Evolutionary conservation across 164 flowering plant species (phyloP).

Genomic region (Cinnamomum chago): DNA sequence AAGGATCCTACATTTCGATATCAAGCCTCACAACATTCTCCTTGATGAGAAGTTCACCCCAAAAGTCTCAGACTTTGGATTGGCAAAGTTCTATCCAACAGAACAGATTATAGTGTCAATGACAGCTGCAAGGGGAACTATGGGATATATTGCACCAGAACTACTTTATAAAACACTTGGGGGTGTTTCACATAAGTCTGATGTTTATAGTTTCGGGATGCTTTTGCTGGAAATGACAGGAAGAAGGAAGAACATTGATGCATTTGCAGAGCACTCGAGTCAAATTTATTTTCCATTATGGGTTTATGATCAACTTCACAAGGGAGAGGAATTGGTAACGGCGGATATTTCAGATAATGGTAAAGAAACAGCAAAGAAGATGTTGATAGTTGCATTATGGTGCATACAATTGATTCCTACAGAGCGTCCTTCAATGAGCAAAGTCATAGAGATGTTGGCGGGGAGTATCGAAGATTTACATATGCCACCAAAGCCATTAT

Average conservation of each 20-base stretch:
- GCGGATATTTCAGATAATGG: neutral
- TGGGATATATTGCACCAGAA: constrained; percentile 14
- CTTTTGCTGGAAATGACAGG: constrained; percentile 4
- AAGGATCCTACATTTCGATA: constrained; percentile 6
- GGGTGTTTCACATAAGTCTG: constrained; percentile 10
- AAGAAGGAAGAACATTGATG: constrained; percentile 1
- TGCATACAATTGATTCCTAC: constrained; percentile 3
- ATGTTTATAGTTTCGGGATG: constrained; percentile 11
- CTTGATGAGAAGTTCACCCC: constrained; percentile 9
- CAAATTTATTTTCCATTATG: constrained; percentile 24
- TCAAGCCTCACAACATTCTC: constrained; percentile 15
- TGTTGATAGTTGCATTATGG: neutral
- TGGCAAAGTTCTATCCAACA: constrained; percentile 4
- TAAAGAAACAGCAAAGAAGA: neutral
- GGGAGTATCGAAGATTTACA: neutral
- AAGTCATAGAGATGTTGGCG: neutral
- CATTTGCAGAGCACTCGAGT: constrained; percentile 9
- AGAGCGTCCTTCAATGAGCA: constrained; percentile 5
- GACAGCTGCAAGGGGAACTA: constrained; percentile 3
- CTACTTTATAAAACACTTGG: constrained; percentile 1
- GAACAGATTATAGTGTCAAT: neutral
- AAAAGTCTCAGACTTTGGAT: constrained; percentile 10
- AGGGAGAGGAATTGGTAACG: constrained; percentile 9
- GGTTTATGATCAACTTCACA: constrained; percentile 16
- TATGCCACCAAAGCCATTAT: constrained; percentile 1